Base-by-base conservation (phyloP, 2,329 filamentous ascomycete genomes). In the Aspergillus pseudotamarii region DNA sequence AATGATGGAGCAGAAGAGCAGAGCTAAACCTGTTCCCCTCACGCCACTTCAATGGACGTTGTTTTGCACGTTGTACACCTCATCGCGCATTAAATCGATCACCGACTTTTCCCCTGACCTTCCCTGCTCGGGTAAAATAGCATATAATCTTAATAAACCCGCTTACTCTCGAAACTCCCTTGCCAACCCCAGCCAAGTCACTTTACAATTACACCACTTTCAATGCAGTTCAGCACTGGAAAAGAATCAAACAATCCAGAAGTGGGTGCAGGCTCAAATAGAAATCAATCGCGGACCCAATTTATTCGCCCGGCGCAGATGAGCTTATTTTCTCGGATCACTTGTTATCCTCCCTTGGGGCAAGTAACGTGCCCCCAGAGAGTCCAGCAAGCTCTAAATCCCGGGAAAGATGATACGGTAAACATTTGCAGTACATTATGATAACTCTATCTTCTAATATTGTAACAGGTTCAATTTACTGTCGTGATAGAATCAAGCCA, bases 311-410 rank as follows among this genome's bases (percentile, higher is more conserved):
- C 77, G 14, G 76, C 74, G 1, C 78, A 82, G 64, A 83, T 80
- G 78, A 78, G 76, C 70, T 72, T 85, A 76, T 85, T 84, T 72
- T 83, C 85, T 26, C 81, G 83, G 65, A 76, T 90, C 16, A 84
- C 83, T 6, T 87, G 83, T 64, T 89, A 88, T 71, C 94, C 94
- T 14, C 87, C 92, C 1, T 78, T 97, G 58, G 92, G 89, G 2
- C 91, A 94, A 73, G 85, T 91, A 28, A 93, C 92, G 1, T 83
- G 86, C 56, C 72, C 91, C 23, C 76, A 81, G 30, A 72, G 78
- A 45, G 69, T 75, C 21, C 75, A 78, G 61, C 71, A 78, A 21
- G 71, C 57, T 9, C 60, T 61, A 10, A 62, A 62, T 34, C 68
- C 63, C 4, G 64, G 64, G 21, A 55, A 66, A 30, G 62, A 69